phyloP scores from a whole-genome alignment of 306 rosid species.

The Sicyos edulis region DNA sequence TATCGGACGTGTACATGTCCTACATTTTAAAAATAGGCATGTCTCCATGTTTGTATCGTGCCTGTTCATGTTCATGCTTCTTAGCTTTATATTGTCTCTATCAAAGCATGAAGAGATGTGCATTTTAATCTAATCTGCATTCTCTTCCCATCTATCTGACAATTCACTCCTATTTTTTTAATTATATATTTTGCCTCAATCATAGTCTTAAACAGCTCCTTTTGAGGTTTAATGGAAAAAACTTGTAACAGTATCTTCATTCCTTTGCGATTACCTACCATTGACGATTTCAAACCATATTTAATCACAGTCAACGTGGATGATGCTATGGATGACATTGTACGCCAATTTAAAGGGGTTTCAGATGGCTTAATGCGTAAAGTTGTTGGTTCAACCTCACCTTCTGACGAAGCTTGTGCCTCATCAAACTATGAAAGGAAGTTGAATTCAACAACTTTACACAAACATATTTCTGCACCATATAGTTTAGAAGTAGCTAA shows the following conservation, averaged over 20 bases:
- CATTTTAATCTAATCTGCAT: background rate
- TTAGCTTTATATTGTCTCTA: background rate
- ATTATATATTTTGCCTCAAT: background rate
- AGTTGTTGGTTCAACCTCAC: conserved; percentile 51
- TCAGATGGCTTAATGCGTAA: conserved; percentile 80
- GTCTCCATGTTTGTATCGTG: no score
- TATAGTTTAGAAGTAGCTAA: conserved; percentile 42
- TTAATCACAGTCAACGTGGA: conserved; percentile 75
- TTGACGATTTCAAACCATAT: conserved; percentile 5
- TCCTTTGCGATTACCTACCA: background rate
- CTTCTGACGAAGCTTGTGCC: conserved; percentile 33
- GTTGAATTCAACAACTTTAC: conserved; percentile 55
- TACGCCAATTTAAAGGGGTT: conserved; percentile 89
- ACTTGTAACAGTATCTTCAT: background rate
- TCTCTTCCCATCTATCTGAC: conserved; percentile 7
- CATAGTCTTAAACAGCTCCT: background rate
- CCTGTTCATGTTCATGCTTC: no score
- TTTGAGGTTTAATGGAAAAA: background rate
- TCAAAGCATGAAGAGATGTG: background rate
- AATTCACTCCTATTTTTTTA: background rate
- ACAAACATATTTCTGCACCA: conserved; percentile 35
- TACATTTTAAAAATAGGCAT: no score
- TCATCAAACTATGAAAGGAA: conserved; percentile 34
- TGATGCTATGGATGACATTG: conserved; percentile 92
- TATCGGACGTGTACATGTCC: no score